phyloP scores from a whole-genome alignment of 108 stramenopile species.

The Nitzschia sp. region DNA sequence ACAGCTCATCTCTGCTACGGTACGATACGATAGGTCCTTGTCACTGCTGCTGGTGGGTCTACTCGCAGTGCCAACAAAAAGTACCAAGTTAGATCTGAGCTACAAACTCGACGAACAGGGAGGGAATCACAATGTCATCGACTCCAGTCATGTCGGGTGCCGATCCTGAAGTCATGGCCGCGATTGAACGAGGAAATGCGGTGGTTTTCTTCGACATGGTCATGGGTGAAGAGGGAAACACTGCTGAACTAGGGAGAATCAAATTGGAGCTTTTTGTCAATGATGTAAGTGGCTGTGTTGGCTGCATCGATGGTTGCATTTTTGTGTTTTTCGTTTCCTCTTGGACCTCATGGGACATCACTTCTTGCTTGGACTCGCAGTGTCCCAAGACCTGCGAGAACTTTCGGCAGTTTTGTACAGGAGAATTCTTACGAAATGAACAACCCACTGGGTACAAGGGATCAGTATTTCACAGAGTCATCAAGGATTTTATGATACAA shows the following conservation, averaged over 20 bases:
- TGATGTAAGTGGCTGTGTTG: slow-evolving; percentile 53
- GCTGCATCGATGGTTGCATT: not conserved
- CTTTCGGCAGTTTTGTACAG: slow-evolving; percentile 46
- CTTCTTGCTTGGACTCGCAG: slow-evolving; percentile 16
- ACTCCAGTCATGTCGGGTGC: slow-evolving; percentile 42
- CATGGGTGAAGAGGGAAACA: slow-evolving; percentile 58
- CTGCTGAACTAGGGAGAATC: slow-evolving; percentile 87
- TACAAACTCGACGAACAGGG: too few species aligned
- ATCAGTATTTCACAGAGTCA: slow-evolving; percentile 91
- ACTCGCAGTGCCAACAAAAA: too few species aligned
- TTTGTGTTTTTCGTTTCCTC: not conserved
- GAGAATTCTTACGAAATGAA: slow-evolving; percentile 87
- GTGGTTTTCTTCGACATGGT: slow-evolving; percentile 86
- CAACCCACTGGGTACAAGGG: slow-evolving; percentile 92
- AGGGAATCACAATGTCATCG: too few species aligned
- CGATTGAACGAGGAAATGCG: slow-evolving; percentile 75
- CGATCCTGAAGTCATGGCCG: slow-evolving; percentile 81
- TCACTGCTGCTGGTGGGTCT: too few species aligned
- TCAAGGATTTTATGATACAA: slow-evolving; percentile 71
- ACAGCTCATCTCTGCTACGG: too few species aligned
- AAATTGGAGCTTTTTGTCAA: slow-evolving; percentile 93
- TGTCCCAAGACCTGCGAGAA: slow-evolving; percentile 83
- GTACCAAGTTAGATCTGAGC: too few species aligned
- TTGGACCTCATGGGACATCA: not conserved
- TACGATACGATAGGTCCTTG: too few species aligned